Percentiles rank a stretch among this genome's conserved stretches.
phyloP scores from a whole-genome alignment of 768 basidiomycete genomes.

The Auriscalpium orientale region DNA sequence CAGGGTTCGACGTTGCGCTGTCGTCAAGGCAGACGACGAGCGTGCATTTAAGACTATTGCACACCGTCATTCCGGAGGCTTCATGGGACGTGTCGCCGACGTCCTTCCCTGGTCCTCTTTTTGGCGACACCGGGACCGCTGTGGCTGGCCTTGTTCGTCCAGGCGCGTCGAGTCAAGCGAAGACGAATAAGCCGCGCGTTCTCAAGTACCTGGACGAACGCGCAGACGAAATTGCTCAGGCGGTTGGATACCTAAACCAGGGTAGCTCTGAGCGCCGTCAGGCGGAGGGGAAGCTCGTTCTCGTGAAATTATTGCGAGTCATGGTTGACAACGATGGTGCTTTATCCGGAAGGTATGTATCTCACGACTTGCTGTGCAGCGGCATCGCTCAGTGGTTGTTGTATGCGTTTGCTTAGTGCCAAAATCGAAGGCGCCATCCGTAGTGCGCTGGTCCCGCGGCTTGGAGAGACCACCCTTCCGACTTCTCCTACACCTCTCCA shows the following conservation, averaged over 20 bases:
- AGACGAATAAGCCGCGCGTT: conserved; percentile 79
- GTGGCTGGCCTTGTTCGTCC: conserved; percentile 63
- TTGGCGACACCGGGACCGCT: conserved; percentile 64
- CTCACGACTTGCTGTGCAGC: background rate
- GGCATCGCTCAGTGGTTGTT: background rate
- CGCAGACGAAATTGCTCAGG: conserved; percentile 68
- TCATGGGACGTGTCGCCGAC: conserved; percentile 45
- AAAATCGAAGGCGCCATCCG: conserved; percentile 71
- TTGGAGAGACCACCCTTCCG: conserved; percentile 24
- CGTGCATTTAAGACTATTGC: conserved; percentile 59
- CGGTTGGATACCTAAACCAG: conserved; percentile 58
- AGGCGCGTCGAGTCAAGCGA: conserved; percentile 48
- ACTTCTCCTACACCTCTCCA: conserved; percentile 5
- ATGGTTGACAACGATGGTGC: conserved; percentile 89
- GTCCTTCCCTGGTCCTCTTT: conserved; percentile 81
- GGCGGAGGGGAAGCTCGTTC: conserved; percentile 67
- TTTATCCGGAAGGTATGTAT: conserved; percentile 73
- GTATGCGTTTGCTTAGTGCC: conserved; percentile 28
- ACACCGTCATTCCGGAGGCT: conserved; percentile 63
- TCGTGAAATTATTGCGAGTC: conserved; percentile 67
- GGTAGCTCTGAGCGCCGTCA: conserved; percentile 45
- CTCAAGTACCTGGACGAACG: conserved; percentile 71
- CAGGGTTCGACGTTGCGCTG: conserved; percentile 73
- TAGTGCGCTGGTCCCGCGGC: conserved; percentile 56
- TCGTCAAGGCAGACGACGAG: conserved; percentile 63